Percentiles rank a stretch among this genome's conserved stretches.
Evolutionary conservation across 2,329 filamentous ascomycete genomes (phyloP).

Genomic region (Alternaria sp.): DNA sequence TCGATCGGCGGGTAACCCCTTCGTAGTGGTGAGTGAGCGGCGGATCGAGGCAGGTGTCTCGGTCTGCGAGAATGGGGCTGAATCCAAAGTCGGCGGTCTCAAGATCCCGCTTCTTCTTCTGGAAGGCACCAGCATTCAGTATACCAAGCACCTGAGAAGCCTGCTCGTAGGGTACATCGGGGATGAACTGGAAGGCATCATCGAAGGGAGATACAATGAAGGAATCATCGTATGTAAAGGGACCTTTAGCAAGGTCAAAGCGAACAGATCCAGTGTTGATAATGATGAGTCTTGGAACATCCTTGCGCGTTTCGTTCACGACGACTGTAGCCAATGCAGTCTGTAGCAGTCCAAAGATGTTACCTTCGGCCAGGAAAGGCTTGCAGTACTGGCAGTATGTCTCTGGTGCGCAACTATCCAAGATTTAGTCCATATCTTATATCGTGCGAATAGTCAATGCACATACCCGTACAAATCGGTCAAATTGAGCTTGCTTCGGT

Average conservation of each 20-base stretch:
- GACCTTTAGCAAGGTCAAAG: conserved; percentile 70
- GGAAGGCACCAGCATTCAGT: conserved; percentile 57
- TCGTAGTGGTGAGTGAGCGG: conserved; percentile 43
- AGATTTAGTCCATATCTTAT: neutral
- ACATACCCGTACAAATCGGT: conserved; percentile 61
- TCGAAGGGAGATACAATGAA: conserved; percentile 67
- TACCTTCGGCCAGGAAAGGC: conserved; percentile 62
- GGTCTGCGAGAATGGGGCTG: conserved; percentile 47
- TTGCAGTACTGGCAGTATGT: conserved; percentile 68
- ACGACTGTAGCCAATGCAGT: conserved; percentile 63
- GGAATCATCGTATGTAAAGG: conserved; percentile 65
- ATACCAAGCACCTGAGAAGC: conserved; percentile 54
- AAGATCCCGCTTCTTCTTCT: conserved; percentile 47
- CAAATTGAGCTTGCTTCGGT: conserved; percentile 64
- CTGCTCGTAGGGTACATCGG: conserved; percentile 60
- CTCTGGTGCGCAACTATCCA: conserved; percentile 61
- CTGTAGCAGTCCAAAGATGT: conserved; percentile 64
- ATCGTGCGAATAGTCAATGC: neutral
- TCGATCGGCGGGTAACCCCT: conserved; percentile 34
- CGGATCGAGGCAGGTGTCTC: conserved; percentile 62
- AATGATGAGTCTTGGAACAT: conserved; percentile 65
- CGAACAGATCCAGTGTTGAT: conserved; percentile 69
- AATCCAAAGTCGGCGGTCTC: conserved; percentile 48
- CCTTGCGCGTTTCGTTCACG: conserved; percentile 61
- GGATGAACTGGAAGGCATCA: conserved; percentile 63